phyloP scores from a whole-genome alignment of 2,329 filamentous ascomycete species.

The Fonsecaea monophora region DNA sequence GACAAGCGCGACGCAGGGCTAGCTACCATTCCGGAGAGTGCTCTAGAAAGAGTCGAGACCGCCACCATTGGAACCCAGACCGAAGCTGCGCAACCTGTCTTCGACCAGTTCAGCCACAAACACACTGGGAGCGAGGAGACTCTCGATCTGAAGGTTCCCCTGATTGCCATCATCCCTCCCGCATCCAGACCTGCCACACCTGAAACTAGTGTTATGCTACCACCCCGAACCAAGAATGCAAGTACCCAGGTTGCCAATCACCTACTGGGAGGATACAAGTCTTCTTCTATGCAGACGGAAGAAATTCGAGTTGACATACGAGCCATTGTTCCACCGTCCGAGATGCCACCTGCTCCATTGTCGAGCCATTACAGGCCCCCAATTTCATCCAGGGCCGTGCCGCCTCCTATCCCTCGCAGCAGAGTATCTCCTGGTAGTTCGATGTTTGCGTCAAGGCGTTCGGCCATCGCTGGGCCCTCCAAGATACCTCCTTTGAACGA shows the following conservation, averaged over 20 bases:
- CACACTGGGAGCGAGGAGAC: slow-evolving; percentile 37
- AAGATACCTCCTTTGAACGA: slow-evolving; percentile 62
- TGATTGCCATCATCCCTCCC: slow-evolving; percentile 90
- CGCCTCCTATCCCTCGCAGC: slow-evolving; percentile 31
- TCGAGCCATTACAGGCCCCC: slow-evolving; percentile 52
- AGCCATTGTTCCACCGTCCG: slow-evolving; percentile 73
- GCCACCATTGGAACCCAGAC: slow-evolving; percentile 38
- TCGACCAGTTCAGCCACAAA: slow-evolving; percentile 30
- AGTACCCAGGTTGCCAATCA: slow-evolving; percentile 76
- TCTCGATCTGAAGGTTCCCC: slow-evolving; percentile 68
- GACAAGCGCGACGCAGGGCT: slow-evolving; percentile 38
- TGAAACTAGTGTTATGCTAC: slow-evolving; percentile 68
- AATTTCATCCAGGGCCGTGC: slow-evolving; percentile 42
- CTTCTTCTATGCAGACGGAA: slow-evolving; percentile 80
- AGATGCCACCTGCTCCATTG: slow-evolving; percentile 80
- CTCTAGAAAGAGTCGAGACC: slow-evolving; percentile 33
- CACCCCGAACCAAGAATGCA: slow-evolving; percentile 79
- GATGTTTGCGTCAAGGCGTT: slow-evolving; percentile 41
- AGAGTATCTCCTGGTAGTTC: slow-evolving; percentile 45
- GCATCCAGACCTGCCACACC: slow-evolving; percentile 82
- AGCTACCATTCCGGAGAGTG: slow-evolving; percentile 37
- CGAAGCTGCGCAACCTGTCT: slow-evolving; percentile 21
- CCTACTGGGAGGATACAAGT: slow-evolving; percentile 56
- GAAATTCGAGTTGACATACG: slow-evolving; percentile 85
- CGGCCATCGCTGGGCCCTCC: slow-evolving; percentile 29